phyloP scores from a whole-genome alignment of 169 alveolate genomes.

The Eimeria zaria region DNA sequence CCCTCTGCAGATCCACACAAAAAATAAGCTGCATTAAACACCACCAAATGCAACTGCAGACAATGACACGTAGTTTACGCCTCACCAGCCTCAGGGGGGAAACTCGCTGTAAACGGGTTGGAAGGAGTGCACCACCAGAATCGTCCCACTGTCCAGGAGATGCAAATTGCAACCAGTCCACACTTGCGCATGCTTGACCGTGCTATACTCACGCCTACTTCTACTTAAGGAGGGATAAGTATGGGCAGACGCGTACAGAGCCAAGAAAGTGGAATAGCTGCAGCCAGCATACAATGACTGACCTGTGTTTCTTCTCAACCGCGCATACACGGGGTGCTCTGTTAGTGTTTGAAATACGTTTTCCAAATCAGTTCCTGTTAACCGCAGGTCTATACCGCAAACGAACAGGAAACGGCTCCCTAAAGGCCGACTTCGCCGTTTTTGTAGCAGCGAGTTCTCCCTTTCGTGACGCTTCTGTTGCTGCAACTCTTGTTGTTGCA shows the following conservation, averaged over 20 bases:
- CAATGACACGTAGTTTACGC: background rate
- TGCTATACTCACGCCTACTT: background rate
- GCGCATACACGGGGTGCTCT: conserved; percentile 30
- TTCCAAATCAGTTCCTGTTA: conserved; percentile 75
- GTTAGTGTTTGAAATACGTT: conserved; percentile 67
- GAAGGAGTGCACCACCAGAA: background rate
- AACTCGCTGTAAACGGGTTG: background rate
- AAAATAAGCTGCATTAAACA: background rate
- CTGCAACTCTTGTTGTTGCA: conserved; percentile 31
- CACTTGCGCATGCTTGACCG: background rate
- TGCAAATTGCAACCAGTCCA: background rate
- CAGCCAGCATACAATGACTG: background rate
- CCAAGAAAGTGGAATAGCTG: background rate
- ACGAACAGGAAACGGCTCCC: conserved; percentile 72
- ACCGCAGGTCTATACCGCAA: conserved; percentile 67
- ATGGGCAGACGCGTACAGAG: background rate
- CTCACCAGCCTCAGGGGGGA: background rate
- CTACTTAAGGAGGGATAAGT: background rate
- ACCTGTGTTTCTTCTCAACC: conserved; percentile 68
- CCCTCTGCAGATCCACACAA: conserved; percentile 71
- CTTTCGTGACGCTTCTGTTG: background rate
- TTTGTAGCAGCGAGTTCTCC: conserved; percentile 61
- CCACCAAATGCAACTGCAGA: background rate
- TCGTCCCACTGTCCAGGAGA: background rate
- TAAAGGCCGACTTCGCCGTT: conserved; percentile 70